These are phyloP conservation scores for Chiua virens DNA, from an alignment of 768 basidiomycete species.

Conservation along the genomic window DNA sequence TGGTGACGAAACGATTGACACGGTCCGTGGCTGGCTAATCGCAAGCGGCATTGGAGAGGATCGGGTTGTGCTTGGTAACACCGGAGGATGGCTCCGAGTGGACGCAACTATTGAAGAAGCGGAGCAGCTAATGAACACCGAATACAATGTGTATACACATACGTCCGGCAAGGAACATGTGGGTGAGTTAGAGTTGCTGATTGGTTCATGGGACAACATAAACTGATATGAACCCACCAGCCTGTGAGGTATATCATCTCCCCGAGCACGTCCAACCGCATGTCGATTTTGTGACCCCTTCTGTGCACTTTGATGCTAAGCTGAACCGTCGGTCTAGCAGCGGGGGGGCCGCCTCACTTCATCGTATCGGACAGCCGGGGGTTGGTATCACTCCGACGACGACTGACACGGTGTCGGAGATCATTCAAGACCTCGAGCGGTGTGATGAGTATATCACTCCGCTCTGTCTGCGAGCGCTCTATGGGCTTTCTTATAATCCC, in stretches of 20 bases:
- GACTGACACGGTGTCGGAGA: conserved; percentile 6
- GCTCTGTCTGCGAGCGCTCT: conserved; percentile 29
- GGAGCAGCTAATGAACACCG: conserved; percentile 31
- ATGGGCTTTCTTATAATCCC: conserved; percentile 26
- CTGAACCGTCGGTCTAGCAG: conserved; percentile 16
- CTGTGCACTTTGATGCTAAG: conserved; percentile 34
- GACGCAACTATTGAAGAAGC: conserved; percentile 31
- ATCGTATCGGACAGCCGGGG: conserved; percentile 17
- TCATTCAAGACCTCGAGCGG: conserved; percentile 11
- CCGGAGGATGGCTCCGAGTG: conserved; percentile 29
- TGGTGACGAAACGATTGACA: conserved; percentile 17
- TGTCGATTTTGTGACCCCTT: conserved; percentile 36
- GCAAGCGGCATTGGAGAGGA: conserved; percentile 22
- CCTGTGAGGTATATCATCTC: conserved; percentile 33
- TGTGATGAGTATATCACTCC: conserved; percentile 33
- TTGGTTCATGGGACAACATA: neutral
- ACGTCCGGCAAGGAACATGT: conserved; percentile 25
- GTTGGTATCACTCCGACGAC: conserved; percentile 16
- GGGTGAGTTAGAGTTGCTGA: conserved; percentile 12
- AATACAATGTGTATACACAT: conserved; percentile 34
- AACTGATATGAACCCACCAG: conserved; percentile 12
- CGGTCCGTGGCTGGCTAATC: conserved; percentile 30
- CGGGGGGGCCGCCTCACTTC: neutral
- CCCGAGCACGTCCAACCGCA: conserved; percentile 32
- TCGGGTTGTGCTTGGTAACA: conserved; percentile 14